Evolutionary conservation across 2,329 filamentous ascomycete species (phyloP), one percentile per base, ranked within the genome.

Genomic region (Fusarium keratoplasticum): DNA sequence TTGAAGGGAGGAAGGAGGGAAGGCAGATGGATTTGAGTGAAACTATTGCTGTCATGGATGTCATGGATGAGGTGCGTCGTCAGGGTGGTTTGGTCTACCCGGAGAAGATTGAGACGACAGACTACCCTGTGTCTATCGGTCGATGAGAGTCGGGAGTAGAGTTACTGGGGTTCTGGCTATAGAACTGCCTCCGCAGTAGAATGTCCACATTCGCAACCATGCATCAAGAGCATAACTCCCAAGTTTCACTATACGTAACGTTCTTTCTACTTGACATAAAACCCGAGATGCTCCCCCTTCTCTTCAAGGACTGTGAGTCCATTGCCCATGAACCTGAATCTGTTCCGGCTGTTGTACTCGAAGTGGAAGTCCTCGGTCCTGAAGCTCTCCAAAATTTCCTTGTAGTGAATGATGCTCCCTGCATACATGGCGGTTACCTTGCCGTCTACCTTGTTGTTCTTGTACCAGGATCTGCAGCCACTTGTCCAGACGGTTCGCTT

Each of bases 41-140:
- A 87, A 95, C 92, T 78, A 86, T 96, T 63, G 88, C 91, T 44
- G 94, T 97, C 68, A 97, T 97, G 94, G 92, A 95, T 78, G 84
- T 86, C 55, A 89, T 90, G 88, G 88, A 90, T 62, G 83, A 86
- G 78, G 85, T 85, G 36, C 81, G 89, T 72, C 82, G 80, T 75
- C 87, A 89, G 78, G 88, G 87, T 27, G 86, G 83, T 14, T 81
- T 90, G 55, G 72, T 79, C 73, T 90, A 90, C 76, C 87, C 88
- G 1, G 86, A 87, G 18, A 54, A 25, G 22, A 62, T 73, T 35
- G 69, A 70, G 31, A 68, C 62, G 7, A 47, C 38, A 7, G 44
- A 71, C 10, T 71, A 71, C 40, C 61, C 61, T 40, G 16, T 50
- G 44, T 50, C 44, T 11, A 50, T 50, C 14, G 44, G 44, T 3